A percentile compares a stretch with the other conserved stretches of the same genome.
These are phyloP conservation scores for Orychophragmus violaceus DNA, from an alignment of 345 rosid genomes.

Conservation along the genomic window DNA sequence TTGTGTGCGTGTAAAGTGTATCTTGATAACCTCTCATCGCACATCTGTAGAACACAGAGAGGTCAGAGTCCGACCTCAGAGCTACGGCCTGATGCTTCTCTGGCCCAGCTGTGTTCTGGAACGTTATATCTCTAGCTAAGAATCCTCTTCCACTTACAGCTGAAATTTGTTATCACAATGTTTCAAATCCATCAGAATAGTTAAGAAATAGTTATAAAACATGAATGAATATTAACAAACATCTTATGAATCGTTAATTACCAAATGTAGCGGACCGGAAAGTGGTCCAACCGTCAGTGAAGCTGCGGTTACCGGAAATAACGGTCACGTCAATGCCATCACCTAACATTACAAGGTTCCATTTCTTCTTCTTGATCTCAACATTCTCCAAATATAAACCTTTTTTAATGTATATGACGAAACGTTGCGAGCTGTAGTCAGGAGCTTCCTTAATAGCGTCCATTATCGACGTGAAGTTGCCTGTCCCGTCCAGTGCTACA, in stretches of 20 bases:
- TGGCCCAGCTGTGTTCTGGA: slow-evolving; percentile 90
- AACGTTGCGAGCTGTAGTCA: slow-evolving; percentile 49
- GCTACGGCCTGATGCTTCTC: slow-evolving; percentile 91
- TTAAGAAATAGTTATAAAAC: too few relatives aligned
- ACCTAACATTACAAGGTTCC: slow-evolving; percentile 78
- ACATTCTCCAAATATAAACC: slow-evolving; percentile 74
- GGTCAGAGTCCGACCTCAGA: slow-evolving; percentile 72
- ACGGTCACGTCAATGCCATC: slow-evolving; percentile 64
- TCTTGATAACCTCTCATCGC: slow-evolving; percentile 73
- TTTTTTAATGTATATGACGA: slow-evolving; percentile 49
- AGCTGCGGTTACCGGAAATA: slow-evolving; percentile 62
- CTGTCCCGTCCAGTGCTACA: slow-evolving; percentile 81
- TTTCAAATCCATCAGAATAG: background rate
- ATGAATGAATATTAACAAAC: too few relatives aligned
- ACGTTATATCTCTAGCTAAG: slow-evolving; percentile 71
- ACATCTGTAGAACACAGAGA: slow-evolving; percentile 61
- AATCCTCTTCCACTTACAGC: slow-evolving; percentile 92
- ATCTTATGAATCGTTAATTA: slow-evolving; percentile 12
- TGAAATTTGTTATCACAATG: slow-evolving; percentile 16
- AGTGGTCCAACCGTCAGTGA: slow-evolving; percentile 80
- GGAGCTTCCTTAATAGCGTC: slow-evolving; percentile 69
- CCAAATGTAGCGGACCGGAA: slow-evolving; percentile 91
- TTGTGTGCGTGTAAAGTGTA: slow-evolving; percentile 74
- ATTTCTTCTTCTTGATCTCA: slow-evolving; percentile 78
- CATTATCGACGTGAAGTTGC: slow-evolving; percentile 54